These are phyloP conservation scores for Yarrowia osloensis DNA, from an alignment of 805 yeast species.

Conservation along the genomic window DNA sequence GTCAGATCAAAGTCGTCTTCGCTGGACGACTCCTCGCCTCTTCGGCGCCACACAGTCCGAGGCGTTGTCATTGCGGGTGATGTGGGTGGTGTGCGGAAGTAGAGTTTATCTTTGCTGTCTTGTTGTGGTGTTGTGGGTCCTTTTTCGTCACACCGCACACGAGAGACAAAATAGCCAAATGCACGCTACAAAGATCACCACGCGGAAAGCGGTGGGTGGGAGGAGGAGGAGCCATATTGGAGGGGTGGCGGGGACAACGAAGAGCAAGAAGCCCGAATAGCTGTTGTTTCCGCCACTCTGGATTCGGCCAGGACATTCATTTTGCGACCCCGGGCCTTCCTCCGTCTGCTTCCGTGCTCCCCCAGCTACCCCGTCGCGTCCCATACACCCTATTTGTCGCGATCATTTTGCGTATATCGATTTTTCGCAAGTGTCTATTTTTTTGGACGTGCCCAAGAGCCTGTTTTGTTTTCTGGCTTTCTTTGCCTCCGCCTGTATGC, in stretches of 20 bases:
- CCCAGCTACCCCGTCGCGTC: not conserved
- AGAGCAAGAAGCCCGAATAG: not conserved
- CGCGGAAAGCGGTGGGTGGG: not conserved
- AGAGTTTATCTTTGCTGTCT: not conserved
- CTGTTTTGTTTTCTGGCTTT: not conserved
- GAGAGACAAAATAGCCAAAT: not conserved
- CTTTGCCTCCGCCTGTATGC: not conserved
- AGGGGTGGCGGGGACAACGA: not conserved
- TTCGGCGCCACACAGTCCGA: conserved; percentile 16
- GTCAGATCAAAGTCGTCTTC: conserved; percentile 27
- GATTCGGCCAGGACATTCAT: not conserved
- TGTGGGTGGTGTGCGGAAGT: not conserved
- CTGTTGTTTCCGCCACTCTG: not conserved
- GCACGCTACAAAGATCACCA: not conserved
- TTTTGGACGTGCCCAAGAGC: not conserved
- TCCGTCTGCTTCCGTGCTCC: not conserved
- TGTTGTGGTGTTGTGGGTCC: not conserved
- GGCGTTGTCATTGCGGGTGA: not conserved
- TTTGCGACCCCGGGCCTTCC: not conserved
- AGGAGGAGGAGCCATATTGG: not conserved
- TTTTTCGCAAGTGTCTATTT: not conserved
- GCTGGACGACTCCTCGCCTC: conserved; percentile 19
- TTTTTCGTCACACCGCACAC: not conserved
- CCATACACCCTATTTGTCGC: not conserved
- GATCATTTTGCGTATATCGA: not conserved